phyloP scores from a whole-genome alignment of 345 rosid species.

The Corchorus capsularis region DNA sequence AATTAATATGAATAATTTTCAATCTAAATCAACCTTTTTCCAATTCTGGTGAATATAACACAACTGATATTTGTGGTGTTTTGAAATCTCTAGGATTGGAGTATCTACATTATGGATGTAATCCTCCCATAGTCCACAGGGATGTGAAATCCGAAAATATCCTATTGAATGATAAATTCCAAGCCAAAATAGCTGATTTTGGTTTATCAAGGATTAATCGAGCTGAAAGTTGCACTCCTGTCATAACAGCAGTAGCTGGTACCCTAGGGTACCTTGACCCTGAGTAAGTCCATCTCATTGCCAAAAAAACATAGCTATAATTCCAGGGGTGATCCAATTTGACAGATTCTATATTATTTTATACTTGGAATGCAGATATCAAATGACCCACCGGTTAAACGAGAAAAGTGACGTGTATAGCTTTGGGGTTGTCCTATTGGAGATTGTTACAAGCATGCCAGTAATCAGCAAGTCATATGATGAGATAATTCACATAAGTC shows the following conservation, averaged over 20 bases:
- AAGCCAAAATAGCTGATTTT: slow-evolving; percentile 64
- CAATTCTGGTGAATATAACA: neutral
- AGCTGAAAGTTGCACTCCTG: slow-evolving; percentile 30
- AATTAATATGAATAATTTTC: neutral
- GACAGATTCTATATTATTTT: too few relatives aligned
- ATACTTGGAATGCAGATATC: slow-evolving; percentile 26
- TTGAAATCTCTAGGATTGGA: slow-evolving; percentile 34
- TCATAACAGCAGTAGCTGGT: slow-evolving; percentile 40
- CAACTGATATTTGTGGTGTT: neutral
- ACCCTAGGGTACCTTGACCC: slow-evolving; percentile 65
- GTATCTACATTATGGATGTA: slow-evolving; percentile 55
- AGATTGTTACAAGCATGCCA: slow-evolving; percentile 48
- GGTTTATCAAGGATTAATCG: slow-evolving; percentile 55
- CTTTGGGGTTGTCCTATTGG: slow-evolving; percentile 56
- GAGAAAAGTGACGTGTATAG: slow-evolving; percentile 65
- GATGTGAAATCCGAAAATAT: slow-evolving; percentile 60
- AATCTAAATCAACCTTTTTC: neutral
- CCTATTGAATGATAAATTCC: slow-evolving; percentile 41
- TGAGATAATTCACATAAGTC: slow-evolving; percentile 33
- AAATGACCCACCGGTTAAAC: slow-evolving; percentile 34
- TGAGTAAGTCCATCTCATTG: slow-evolving; percentile 36
- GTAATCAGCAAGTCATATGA: slow-evolving; percentile 35
- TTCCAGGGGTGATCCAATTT: too few relatives aligned
- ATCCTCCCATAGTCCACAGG: slow-evolving; percentile 60
- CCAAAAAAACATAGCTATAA: too few relatives aligned